Conservation (phyloP, 2,329 filamentous ascomycete species). For the Xylaria sp. region DNA sequence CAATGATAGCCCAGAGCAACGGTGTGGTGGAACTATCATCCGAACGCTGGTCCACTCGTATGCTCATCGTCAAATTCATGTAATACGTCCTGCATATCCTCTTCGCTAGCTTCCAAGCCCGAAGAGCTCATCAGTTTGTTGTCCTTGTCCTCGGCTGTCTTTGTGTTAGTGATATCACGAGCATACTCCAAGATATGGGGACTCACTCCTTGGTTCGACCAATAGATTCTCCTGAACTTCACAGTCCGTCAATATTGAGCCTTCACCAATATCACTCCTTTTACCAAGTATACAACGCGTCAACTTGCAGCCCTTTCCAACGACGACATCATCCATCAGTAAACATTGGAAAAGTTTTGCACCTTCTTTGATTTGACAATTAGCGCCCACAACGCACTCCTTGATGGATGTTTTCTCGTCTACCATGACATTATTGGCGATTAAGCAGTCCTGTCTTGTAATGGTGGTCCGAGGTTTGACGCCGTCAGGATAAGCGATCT, state of each 20-base stretch:
- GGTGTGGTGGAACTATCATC: constrained; percentile 11
- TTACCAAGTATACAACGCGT: constrained; percentile 89
- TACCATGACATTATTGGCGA: constrained; percentile 89
- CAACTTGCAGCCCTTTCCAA: constrained; percentile 85
- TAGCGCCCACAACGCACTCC: constrained; percentile 86
- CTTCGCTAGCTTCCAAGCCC: constrained; percentile 71
- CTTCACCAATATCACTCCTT: constrained; percentile 84
- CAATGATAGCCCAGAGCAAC: not conserved
- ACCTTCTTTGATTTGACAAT: constrained; percentile 87
- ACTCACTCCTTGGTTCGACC: constrained; percentile 80
- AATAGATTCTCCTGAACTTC: constrained; percentile 92
- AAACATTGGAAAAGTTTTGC: constrained; percentile 88
- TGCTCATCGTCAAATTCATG: constrained; percentile 51
- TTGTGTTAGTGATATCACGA: constrained; percentile 43
- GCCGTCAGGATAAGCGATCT: constrained; percentile 84
- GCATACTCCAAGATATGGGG: constrained; percentile 13
- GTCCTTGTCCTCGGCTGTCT: constrained; percentile 72
- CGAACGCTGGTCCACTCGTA: constrained; percentile 14
- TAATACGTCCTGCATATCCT: constrained; percentile 63
- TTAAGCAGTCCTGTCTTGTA: constrained; percentile 81
- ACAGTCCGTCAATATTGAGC: constrained; percentile 83
- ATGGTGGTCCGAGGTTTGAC: constrained; percentile 85
- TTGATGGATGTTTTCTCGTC: constrained; percentile 94
- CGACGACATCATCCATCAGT: constrained; percentile 89
- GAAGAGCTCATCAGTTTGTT: constrained; percentile 75